phyloP scores from a whole-genome alignment of 2,329 filamentous ascomycete genomes.

The Diplodia sapinea region DNA sequence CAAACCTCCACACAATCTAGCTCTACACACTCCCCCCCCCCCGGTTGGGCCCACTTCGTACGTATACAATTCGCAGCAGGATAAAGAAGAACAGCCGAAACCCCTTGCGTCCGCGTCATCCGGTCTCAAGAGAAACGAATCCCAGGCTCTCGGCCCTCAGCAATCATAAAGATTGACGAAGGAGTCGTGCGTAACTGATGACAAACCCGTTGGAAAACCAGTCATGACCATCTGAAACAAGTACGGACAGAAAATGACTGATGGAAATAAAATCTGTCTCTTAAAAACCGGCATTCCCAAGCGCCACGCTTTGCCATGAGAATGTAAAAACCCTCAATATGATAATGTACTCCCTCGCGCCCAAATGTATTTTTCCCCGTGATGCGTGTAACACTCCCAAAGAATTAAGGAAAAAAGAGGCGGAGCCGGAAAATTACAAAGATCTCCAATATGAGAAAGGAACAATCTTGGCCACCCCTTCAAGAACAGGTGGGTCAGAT shows the following conservation, averaged over 20 bases:
- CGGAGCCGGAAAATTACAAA: not conserved
- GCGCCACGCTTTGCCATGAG: slow-evolving; percentile 25
- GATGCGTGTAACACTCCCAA: not conserved
- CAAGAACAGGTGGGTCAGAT: not conserved
- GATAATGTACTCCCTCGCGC: slow-evolving; percentile 11
- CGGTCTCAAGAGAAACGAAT: no score
- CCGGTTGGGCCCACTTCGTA: not conserved
- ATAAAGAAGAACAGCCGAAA: no score
- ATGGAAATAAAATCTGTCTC: slow-evolving; percentile 12
- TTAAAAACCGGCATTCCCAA: slow-evolving; percentile 10
- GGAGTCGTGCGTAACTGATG: not conserved
- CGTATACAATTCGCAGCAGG: not conserved
- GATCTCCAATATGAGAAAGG: not conserved
- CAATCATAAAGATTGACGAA: no score
- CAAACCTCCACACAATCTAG: not conserved
- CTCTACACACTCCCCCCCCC: not conserved
- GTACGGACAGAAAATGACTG: not conserved
- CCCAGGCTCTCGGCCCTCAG: no score
- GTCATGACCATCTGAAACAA: not conserved
- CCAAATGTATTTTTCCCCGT: not conserved
- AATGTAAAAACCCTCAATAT: not conserved
- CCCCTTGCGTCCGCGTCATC: no score
- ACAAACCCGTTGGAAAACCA: not conserved
- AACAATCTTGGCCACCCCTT: not conserved
- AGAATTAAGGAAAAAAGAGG: not conserved